Evolutionary conservation across 495 filamentous ascomycete species (phyloP).

Genomic region (Podospora conica): DNA sequence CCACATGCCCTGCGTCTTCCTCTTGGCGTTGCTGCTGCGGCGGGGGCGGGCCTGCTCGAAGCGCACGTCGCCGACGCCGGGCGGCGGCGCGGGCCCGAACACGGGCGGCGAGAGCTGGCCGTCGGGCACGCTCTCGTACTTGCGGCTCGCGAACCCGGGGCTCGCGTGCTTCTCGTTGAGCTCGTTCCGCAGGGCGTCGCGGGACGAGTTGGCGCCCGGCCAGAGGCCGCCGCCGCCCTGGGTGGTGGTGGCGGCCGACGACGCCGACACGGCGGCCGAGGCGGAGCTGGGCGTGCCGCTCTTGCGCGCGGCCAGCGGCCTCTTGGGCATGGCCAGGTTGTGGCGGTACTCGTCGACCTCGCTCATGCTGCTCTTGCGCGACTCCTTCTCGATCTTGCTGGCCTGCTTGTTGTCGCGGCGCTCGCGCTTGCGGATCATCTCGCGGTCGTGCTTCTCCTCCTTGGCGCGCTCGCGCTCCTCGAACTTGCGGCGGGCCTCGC

Average conservation of each 20-base stretch:
- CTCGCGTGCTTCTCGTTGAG: constrained; percentile 21
- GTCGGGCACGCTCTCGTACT: constrained; percentile 35
- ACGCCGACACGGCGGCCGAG: constrained; percentile 10
- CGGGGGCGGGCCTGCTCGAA: constrained; percentile 29
- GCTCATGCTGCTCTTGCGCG: constrained; percentile 31
- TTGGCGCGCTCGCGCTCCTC: constrained; percentile 48
- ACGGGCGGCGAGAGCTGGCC: constrained; percentile 22
- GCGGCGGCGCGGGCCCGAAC: constrained; percentile 17
- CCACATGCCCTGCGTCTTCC: constrained; percentile 49
- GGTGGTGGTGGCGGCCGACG: background rate
- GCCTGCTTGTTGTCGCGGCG: constrained; percentile 43
- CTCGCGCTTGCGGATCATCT: constrained; percentile 47
- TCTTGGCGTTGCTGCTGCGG: constrained; percentile 41
- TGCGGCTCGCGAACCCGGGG: constrained; percentile 35
- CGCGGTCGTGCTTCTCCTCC: constrained; percentile 51
- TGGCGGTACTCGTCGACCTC: constrained; percentile 7
- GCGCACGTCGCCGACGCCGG: constrained; percentile 27
- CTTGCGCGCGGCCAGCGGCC: constrained; percentile 35
- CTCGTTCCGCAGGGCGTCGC: constrained; percentile 7
- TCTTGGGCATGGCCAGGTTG: constrained; percentile 1
- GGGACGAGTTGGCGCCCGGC: constrained; percentile 7
- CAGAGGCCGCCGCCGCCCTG: constrained; percentile 2
- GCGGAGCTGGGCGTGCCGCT: constrained; percentile 28
- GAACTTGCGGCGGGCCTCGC: constrained; percentile 48
- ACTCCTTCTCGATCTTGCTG: constrained; percentile 35